Percentiles rank a stretch among this genome's conserved stretches.
These are phyloP conservation scores for Entrophospora sp. DNA, from an alignment of 192 early-diverging fungal genomes.

Conservation along the genomic window DNA sequence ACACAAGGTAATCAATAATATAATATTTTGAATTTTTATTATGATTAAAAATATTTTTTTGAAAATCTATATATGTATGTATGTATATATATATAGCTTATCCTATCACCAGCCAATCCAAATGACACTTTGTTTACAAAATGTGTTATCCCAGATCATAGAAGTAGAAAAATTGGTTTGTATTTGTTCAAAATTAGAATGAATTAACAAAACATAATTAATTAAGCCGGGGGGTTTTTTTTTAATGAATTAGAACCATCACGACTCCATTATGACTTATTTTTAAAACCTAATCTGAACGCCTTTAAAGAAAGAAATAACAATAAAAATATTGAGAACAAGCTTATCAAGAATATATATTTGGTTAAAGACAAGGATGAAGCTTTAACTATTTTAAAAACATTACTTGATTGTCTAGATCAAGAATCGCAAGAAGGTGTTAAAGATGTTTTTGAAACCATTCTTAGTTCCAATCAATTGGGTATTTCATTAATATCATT, in stretches of 20 bases:
- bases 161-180: slow-evolving; percentile 20
- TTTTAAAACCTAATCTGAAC: too few species aligned
- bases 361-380: too few species aligned
- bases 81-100: not conserved
- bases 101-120: not conserved
- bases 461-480: not conserved
- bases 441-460: not conserved
- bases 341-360: too few species aligned
- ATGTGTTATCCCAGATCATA: slow-evolving; percentile 10
- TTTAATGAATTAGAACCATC: not conserved
- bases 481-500: not conserved
- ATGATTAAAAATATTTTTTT: not conserved
- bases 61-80: too few species aligned
- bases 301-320: not conserved
- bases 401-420: not conserved
- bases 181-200: not conserved
- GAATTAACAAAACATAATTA: not conserved
- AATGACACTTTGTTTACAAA: not conserved
- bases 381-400: not conserved
- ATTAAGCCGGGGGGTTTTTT: too few species aligned
- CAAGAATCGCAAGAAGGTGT: not conserved
- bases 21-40: not conserved
- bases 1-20: slow-evolving; percentile 5
- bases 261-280: not conserved
- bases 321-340: not conserved